Base-by-base conservation (phyloP, 2,329 filamentous ascomycete genomes). In the Emmonsiellopsis sp. region DNA sequence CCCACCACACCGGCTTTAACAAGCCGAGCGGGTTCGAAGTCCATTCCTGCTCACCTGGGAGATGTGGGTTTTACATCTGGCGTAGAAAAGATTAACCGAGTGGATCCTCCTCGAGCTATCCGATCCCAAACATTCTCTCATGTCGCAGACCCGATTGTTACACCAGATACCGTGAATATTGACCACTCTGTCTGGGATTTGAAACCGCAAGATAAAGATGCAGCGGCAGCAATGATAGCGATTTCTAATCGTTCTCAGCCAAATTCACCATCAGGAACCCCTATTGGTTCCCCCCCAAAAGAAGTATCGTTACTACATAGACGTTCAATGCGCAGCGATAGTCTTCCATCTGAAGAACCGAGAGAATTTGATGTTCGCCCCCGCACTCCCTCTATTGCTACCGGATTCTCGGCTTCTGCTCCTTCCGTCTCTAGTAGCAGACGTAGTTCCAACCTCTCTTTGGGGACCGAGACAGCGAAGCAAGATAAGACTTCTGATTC, bases 171-270 rank as follows among this genome's bases (percentile, higher is more conserved):
- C 36, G 77, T 81, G 0, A 84, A 85, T 57, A 82, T 83, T 17
- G 85, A 89, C 56, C 75, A 83, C 10, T 79, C 80, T 58, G 80
- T 79, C 56, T 75, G 78, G 11, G 79, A 72, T 11, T 62, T 74
- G 1, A 79, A 78, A 34, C 76, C 77, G 5, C 77, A 79, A 2
- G 79, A 82, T 49, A 75, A 75, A 55, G 74, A 81, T 63, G 85
- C 85, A 27, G 76, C 78, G 21, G 80, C 75, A 58, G 76, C 79
- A 31, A 88, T 90, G 76, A 84, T 84, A 52, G 83, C 82, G 40
- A 74, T 88, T 40, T 82, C 85, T n/a, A 79, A 75, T 14, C 76
- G 80, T 14, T 81, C 85, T 1, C 76, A 80, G 37, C 74, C 79
- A n/a, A 67, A 70, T 21, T 80, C 81, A 1, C 78, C 81, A 1